Evolutionary conservation across 129 eudicot genomes (phyloP), one percentile per base, ranked within the genome.

Genomic region (Erigeron canadensis): DNA sequence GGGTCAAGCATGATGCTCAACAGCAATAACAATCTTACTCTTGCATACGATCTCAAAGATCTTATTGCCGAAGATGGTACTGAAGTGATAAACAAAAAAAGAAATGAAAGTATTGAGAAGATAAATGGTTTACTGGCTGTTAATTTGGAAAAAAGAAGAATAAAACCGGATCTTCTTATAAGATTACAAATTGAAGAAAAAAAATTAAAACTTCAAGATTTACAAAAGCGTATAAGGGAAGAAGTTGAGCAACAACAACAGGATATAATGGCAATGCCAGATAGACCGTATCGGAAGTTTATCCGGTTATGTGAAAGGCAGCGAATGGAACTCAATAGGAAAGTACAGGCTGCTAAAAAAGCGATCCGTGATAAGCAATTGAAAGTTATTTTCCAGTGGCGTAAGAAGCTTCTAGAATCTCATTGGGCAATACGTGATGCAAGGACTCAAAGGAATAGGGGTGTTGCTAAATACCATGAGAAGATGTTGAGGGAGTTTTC

Each of bases 361-460:
- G 91, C 93, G 55, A 81, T 80, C 23, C 88, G 99, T 70, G 99
- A 90, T 69, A 94, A 90, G 80, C 99, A 94, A 72, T 73, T 94
- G 50, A 94, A 94, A 74, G 72, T 80, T 7, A 90, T 94, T 21
- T 87, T 94, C 50, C 93, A 84, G 68, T 94, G 99, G 99, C 96
- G 99, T 60, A 94, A 94, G 93, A 94, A 94, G 97, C 97, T 94
- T 75, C 90, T 90, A 23, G 99, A 94, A 83, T 80, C 97, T 48
- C 99, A 94, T 70, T 94, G 99, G 99, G 96, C 85, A 4, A 86
- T 90, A 28, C 93, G 99, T 53, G 99, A 94, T 81, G 97, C 99
- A 57, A 79, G 99, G 57, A 94, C 97, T 72, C 89, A 96, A 28
- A 89, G 99, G 8, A 94, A 94, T 53, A 81, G 96, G 81, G 99